Percentiles rank a stretch among this genome's conserved stretches.
Conservation (phyloP, 2,329 filamentous ascomycete species). For the Colletotrichum tropicicola region DNA sequence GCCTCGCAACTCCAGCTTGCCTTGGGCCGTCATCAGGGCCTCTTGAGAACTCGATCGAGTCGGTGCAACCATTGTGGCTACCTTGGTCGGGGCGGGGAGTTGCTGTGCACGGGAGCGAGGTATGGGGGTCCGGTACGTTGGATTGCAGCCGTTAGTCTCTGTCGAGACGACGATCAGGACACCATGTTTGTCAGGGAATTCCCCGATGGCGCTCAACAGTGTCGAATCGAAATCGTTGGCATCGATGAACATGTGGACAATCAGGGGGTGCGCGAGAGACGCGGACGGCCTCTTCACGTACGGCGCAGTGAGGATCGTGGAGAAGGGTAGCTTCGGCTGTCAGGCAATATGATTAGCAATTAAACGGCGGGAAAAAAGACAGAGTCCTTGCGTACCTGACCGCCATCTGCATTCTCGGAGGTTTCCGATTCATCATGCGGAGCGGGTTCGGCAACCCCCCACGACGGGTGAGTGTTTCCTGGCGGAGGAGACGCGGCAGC, state of each 20-base stretch:
- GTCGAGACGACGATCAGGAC: neutral
- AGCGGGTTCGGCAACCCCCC: no score
- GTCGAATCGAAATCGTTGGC: neutral
- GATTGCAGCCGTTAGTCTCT: neutral
- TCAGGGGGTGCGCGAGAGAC: neutral
- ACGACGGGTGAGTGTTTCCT: no score
- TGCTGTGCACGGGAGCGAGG: no score
- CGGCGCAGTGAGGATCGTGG: neutral
- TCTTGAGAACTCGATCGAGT: neutral
- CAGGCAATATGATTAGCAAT: neutral
- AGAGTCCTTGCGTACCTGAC: no score
- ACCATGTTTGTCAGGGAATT: neutral
- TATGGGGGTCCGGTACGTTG: neutral
- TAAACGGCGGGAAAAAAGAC: neutral
- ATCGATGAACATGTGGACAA: neutral
- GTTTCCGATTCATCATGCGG: no score
- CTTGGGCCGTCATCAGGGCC: neutral
- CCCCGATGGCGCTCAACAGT: no score
- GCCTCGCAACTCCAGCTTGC: neutral
- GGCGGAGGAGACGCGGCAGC: no score
- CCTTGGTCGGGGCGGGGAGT: neutral
- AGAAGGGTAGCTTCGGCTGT: neutral
- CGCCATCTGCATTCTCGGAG: no score
- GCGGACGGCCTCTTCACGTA: neutral
- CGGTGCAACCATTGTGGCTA: neutral